phyloP scores from a whole-genome alignment of 2,329 filamentous ascomycete species.

The Triangularia verruculosa region DNA sequence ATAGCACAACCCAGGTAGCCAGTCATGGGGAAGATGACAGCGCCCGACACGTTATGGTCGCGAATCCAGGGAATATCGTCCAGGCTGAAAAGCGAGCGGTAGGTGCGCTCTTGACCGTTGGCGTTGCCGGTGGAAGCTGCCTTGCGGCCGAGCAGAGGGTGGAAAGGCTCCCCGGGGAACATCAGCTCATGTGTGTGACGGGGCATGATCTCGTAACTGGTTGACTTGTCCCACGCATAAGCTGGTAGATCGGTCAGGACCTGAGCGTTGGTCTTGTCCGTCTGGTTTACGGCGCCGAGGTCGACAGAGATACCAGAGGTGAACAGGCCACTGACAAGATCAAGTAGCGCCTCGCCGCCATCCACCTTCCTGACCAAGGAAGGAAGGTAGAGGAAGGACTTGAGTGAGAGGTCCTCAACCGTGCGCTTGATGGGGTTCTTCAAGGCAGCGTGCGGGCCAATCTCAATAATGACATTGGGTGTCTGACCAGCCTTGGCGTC shows the following conservation, averaged over 20 bases:
- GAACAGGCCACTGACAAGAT: constrained; percentile 18
- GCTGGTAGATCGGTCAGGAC: constrained; percentile 36
- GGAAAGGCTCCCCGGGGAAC: constrained; percentile 27
- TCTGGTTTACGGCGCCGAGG: background rate
- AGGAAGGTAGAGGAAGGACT: background rate
- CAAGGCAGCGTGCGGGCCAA: constrained; percentile 33
- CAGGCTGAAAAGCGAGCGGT: background rate
- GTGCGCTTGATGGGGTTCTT: constrained; percentile 26
- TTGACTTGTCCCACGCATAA: constrained; percentile 42
- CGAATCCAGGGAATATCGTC: constrained; percentile 10
- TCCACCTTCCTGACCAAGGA: background rate
- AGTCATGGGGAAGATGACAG: constrained; percentile 7
- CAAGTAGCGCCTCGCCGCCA: constrained; percentile 2
- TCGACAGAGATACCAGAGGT: constrained; percentile 22
- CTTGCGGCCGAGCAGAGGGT: constrained; percentile 32
- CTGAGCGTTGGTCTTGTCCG: background rate
- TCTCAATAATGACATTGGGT: constrained; percentile 31
- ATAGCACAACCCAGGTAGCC: constrained; percentile 5
- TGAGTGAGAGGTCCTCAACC: background rate
- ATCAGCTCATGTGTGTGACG: constrained; percentile 33
- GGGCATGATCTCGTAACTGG: constrained; percentile 39
- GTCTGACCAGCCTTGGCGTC: constrained; percentile 19
- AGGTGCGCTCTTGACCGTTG: background rate
- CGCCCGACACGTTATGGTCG: constrained; percentile 5
- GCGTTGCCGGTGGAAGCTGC: background rate